phyloP scores from a whole-genome alignment of 805 yeast species.

The Yarrowia deformans region DNA sequence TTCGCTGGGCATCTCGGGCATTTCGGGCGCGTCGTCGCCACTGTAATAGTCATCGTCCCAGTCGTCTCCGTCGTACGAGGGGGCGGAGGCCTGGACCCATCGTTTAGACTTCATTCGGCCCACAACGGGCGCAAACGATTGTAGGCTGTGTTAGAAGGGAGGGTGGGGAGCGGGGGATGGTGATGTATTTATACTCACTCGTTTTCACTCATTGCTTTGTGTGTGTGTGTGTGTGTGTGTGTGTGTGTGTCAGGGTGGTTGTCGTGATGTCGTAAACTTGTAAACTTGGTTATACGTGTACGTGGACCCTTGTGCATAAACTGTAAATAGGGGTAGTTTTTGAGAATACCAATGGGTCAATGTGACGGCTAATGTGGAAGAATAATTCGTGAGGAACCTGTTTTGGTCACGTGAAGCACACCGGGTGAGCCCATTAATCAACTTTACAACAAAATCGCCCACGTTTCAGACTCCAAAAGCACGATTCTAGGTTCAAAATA shows the following conservation, averaged over 20 bases:
- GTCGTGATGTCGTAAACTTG: too few species aligned
- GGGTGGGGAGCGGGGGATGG: too few species aligned
- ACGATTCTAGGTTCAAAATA: too few species aligned
- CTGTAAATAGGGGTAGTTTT: constrained; percentile 25
- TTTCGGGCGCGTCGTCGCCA: constrained; percentile 43
- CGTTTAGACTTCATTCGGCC: constrained; percentile 50
- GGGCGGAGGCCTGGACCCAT: constrained; percentile 50
- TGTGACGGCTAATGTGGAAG: too few species aligned
- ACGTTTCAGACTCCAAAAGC: too few species aligned
- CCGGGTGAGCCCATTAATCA: too few species aligned
- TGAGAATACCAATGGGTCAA: neutral
- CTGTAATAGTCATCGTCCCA: constrained; percentile 46
- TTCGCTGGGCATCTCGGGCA: constrained; percentile 45
- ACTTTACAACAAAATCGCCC: too few species aligned
- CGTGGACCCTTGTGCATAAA: constrained; percentile 31
- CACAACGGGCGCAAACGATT: constrained; percentile 46
- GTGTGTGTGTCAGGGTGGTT: neutral
- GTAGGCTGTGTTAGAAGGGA: constrained; percentile 39
- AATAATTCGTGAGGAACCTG: too few species aligned
- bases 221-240: neutral
- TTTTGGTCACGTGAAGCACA: too few species aligned
- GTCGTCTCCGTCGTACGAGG: constrained; percentile 52
- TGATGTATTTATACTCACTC: neutral
- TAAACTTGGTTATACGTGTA: neutral
- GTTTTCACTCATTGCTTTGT: constrained; percentile 23